phyloP scores from a whole-genome alignment of 2,329 filamentous ascomycete genomes.

The Knufia petricola region DNA sequence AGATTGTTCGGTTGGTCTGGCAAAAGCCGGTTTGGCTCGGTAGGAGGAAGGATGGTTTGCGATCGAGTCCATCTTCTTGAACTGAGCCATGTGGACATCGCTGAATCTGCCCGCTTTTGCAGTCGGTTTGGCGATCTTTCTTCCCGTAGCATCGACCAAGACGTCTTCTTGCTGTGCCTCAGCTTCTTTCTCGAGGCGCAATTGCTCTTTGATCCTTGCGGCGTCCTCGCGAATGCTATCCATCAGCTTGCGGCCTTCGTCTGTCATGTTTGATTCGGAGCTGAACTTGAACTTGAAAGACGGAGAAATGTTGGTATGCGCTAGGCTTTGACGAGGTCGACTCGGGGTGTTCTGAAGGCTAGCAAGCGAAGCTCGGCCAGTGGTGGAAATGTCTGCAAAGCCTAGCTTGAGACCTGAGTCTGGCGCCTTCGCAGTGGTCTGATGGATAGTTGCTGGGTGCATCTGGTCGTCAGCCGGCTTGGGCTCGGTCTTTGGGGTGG shows the following conservation, averaged over 20 bases:
- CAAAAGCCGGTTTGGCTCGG: slow-evolving; percentile 39
- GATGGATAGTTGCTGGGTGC: slow-evolving; percentile 78
- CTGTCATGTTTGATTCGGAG: slow-evolving; percentile 36
- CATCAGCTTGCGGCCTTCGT: slow-evolving; percentile 48
- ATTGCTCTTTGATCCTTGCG: slow-evolving; percentile 57
- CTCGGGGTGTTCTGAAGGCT: slow-evolving; percentile 33
- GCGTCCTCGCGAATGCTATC: slow-evolving; percentile 63
- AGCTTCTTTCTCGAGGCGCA: slow-evolving; percentile 53
- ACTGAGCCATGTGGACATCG: slow-evolving; percentile 74
- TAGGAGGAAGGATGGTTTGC: slow-evolving; percentile 72
- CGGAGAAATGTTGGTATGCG: slow-evolving; percentile 32
- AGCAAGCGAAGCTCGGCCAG: slow-evolving; percentile 15
- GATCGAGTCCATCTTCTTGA: slow-evolving; percentile 98
- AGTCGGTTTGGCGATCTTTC: slow-evolving; percentile 72
- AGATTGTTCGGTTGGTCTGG: slow-evolving; percentile 32
- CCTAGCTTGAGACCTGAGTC: slow-evolving; percentile 75
- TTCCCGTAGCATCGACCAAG: slow-evolving; percentile 35
- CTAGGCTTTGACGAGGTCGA: slow-evolving; percentile 15
- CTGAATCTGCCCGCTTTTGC: slow-evolving; percentile 72
- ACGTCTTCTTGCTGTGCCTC: slow-evolving; percentile 38
- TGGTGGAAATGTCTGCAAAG: slow-evolving; percentile 40
- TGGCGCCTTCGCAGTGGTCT: slow-evolving; percentile 61
- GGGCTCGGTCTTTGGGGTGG: slow-evolving; percentile 56
- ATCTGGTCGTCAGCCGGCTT: slow-evolving; percentile 72
- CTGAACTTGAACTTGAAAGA: slow-evolving; percentile 39